Evolutionary conservation across 768 basidiomycete species (phyloP).

Genomic region (Tricholoma hemisulphureum): DNA sequence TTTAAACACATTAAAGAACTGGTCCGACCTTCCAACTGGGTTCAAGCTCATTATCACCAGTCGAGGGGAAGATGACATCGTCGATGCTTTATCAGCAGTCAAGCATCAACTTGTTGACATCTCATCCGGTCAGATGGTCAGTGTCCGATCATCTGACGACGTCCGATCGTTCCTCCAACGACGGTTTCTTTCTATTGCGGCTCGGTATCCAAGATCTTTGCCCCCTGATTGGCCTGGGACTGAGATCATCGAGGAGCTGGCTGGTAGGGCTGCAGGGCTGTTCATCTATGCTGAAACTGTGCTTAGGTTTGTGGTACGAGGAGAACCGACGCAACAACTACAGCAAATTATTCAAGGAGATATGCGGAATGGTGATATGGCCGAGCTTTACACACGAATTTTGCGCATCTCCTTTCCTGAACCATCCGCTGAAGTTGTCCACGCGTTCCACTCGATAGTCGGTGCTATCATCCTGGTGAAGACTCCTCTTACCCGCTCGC

Average conservation of each 20-base stretch:
- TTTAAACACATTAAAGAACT: not conserved
- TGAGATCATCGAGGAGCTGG: slow-evolving; percentile 3
- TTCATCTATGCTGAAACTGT: slow-evolving; percentile 7
- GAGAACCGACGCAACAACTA: not conserved
- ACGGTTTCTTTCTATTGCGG: too few species aligned
- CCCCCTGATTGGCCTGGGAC: not conserved
- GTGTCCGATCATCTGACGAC: too few species aligned
- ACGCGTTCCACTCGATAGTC: slow-evolving; percentile 14
- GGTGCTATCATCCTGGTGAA: slow-evolving; percentile 22
- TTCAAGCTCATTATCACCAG: slow-evolving; percentile 4
- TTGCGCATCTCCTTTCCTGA: slow-evolving; percentile 16
- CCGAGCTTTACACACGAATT: slow-evolving; percentile 16
- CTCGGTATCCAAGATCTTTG: too few species aligned
- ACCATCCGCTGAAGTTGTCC: slow-evolving; percentile 5
- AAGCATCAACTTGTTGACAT: too few species aligned
- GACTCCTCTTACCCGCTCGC: slow-evolving; percentile 18
- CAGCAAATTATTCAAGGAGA: not conserved
- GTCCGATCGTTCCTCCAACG: too few species aligned
- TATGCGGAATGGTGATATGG: slow-evolving; percentile 10
- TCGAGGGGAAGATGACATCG: not conserved
- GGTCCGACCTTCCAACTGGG: not conserved
- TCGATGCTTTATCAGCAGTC: not conserved
- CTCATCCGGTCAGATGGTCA: not conserved
- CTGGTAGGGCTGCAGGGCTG: slow-evolving; percentile 12
- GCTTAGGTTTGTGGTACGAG: not conserved